phyloP scores from a whole-genome alignment of 768 basidiomycete species.

The Lactarius vividus region DNA sequence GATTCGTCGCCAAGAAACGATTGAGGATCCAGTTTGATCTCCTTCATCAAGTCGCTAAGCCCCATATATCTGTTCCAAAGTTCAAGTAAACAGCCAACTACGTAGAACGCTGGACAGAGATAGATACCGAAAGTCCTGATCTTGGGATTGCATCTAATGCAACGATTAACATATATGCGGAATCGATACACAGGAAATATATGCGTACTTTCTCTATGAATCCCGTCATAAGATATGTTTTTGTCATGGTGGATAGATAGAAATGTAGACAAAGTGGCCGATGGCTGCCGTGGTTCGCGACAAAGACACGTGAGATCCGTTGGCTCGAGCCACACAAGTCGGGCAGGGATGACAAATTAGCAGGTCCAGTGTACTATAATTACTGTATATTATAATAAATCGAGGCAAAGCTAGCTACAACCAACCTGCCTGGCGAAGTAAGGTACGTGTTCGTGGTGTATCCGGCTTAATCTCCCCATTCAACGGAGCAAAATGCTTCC shows the following conservation, averaged over 20 bases:
- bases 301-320: background rate
- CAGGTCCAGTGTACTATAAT: background rate
- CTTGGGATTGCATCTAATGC: conserved; percentile 79
- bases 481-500: conserved; percentile 31
- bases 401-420: conserved; percentile 9
- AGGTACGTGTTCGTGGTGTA: conserved; percentile 29
- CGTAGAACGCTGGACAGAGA: conserved; percentile 28
- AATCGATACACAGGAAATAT: conserved; percentile 8
- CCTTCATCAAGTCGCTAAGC: conserved; percentile 87
- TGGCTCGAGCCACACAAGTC: background rate
- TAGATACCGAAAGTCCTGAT: conserved; percentile 86
- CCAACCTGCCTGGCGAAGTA: conserved; percentile 24
- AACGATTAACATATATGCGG: conserved; percentile 12
- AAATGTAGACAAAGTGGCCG: background rate
- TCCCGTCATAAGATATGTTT: conserved; percentile 80
- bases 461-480: conserved; percentile 35
- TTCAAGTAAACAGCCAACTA: conserved; percentile 23
- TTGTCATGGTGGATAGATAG: conserved; percentile 59
- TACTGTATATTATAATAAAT: background rate
- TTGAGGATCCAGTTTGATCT: conserved; percentile 74
- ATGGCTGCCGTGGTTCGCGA: background rate
- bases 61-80: conserved; percentile 82
- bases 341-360: background rate
- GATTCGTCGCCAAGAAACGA: conserved; percentile 82
- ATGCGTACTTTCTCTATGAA: conserved; percentile 70